Evolutionary conservation across 495 filamentous ascomycete species (phyloP).

Genomic region (Penicillium ucsense): DNA sequence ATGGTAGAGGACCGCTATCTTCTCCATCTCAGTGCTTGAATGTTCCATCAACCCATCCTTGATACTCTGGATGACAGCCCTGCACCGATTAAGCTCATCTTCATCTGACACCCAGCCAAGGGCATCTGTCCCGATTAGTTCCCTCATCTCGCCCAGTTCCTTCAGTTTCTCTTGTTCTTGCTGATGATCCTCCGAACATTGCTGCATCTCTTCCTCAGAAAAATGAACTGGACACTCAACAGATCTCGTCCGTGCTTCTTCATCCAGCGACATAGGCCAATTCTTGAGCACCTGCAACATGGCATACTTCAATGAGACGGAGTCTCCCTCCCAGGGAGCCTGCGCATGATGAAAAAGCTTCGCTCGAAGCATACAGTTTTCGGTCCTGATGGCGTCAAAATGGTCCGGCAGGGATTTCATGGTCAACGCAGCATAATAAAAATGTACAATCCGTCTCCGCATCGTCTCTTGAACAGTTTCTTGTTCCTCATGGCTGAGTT

Average conservation of each 20-base stretch:
- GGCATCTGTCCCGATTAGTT: conserved; percentile 10
- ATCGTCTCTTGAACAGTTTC: conserved; percentile 13
- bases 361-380: conserved; percentile 15
- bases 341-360: conserved; percentile 14
- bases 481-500: conserved; percentile 9
- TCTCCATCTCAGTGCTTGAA: conserved; percentile 14
- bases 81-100: conserved; percentile 11
- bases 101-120: conserved; percentile 21
- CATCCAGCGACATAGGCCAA: conserved; percentile 14
- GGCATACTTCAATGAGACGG: conserved; percentile 11
- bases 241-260: conserved; percentile 1
- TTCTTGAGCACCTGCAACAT: conserved; percentile 9
- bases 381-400: conserved; percentile 14
- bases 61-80: conserved; percentile 12
- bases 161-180: neutral
- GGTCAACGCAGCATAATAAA: conserved; percentile 19
- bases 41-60: conserved; percentile 18
- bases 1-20: conserved; percentile 9
- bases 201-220: conserved; percentile 9
- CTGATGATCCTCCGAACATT: neutral
- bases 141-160: neutral
- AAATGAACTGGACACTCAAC: conserved; percentile 11
- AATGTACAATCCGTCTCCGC: conserved; percentile 16
- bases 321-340: conserved; percentile 17
- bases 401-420: conserved; percentile 16